Evolutionary conservation across 768 basidiomycete species (phyloP).

Genomic region (Roridomyces roridus): DNA sequence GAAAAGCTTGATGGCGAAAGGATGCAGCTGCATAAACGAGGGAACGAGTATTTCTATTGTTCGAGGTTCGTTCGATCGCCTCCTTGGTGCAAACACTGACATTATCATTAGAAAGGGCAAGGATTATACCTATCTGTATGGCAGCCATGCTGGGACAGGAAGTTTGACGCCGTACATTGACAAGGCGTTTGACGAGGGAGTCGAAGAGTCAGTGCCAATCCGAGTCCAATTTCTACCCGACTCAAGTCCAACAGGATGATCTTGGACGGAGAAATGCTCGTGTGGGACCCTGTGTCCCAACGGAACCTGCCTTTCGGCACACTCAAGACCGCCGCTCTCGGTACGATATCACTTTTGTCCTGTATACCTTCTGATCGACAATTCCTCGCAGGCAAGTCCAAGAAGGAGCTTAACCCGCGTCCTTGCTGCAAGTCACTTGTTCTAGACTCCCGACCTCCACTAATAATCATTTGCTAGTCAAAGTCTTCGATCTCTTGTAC

Average conservation of each 20-base stretch:
- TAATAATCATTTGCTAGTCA: slow-evolving; percentile 71
- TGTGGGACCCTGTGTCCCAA: slow-evolving; percentile 92
- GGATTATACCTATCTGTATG: slow-evolving; percentile 91
- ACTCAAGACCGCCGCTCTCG: slow-evolving; percentile 89
- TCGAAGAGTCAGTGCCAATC: slow-evolving; percentile 73
- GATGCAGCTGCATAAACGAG: slow-evolving; percentile 93
- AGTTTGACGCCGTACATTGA: slow-evolving; percentile 90
- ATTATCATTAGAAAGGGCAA: slow-evolving; percentile 83
- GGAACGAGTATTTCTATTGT: slow-evolving; percentile 90
- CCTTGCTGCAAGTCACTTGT: slow-evolving; percentile 79
- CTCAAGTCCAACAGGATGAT: slow-evolving; percentile 61
- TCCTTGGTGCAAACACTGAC: slow-evolving; percentile 3
- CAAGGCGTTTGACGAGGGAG: slow-evolving; percentile 71
- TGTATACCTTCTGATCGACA: background rate
- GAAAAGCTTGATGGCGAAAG: slow-evolving; percentile 98
- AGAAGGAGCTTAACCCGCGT: slow-evolving; percentile 74
- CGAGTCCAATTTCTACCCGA: background rate
- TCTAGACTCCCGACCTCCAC: background rate
- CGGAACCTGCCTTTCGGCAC: slow-evolving; percentile 92
- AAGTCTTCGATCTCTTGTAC: slow-evolving; percentile 93
- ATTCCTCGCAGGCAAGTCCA: slow-evolving; percentile 66
- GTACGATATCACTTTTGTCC: slow-evolving; percentile 43
- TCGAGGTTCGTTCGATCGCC: slow-evolving; percentile 64
- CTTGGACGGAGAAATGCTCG: slow-evolving; percentile 97
- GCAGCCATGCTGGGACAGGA: slow-evolving; percentile 79